These are phyloP conservation scores for Willaertia magna DNA, from an alignment of 208 protist genomes.

Conservation along the genomic window DNA sequence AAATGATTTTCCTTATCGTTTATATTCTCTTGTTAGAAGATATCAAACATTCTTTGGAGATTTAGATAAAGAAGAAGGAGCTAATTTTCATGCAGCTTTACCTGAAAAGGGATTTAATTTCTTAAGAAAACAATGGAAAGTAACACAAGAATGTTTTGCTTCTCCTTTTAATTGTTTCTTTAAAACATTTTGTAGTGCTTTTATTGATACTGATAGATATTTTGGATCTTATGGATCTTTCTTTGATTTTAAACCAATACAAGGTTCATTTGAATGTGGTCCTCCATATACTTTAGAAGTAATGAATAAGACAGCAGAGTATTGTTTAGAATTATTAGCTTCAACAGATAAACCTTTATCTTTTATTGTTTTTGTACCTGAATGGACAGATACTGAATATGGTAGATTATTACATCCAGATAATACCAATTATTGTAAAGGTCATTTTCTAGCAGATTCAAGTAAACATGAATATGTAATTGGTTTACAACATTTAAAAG, in stretches of 20 bases:
- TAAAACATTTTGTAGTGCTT: conserved; percentile 51
- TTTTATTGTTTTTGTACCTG: conserved; percentile 16
- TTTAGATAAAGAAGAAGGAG: background rate
- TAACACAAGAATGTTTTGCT: conserved; percentile 61
- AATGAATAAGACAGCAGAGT: conserved; percentile 39
- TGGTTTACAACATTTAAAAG: background rate
- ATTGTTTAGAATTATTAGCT: conserved; percentile 31
- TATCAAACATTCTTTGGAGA: conserved; percentile 1
- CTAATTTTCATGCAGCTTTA: background rate
- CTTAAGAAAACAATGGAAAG: conserved; percentile 26
- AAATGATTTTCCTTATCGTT: background rate
- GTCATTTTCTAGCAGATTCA: background rate
- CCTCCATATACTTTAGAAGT: conserved; percentile 61
- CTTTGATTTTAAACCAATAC: conserved; percentile 51
- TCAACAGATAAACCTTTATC: background rate
- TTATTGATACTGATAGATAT: conserved; percentile 55
- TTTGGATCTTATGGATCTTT: conserved; percentile 64
- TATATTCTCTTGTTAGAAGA: background rate
- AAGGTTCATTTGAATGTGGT: conserved; percentile 53
- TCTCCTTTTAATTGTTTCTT: conserved; percentile 63
- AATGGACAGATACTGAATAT: conserved; percentile 19
- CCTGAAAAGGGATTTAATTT: conserved; percentile 1
- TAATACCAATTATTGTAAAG: background rate
- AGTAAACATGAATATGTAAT: background rate
- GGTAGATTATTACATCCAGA: background rate